These are phyloP conservation scores for Phytophthora tubulina DNA, from an alignment of 352 stramenopile genomes.

Conservation along the genomic window DNA sequence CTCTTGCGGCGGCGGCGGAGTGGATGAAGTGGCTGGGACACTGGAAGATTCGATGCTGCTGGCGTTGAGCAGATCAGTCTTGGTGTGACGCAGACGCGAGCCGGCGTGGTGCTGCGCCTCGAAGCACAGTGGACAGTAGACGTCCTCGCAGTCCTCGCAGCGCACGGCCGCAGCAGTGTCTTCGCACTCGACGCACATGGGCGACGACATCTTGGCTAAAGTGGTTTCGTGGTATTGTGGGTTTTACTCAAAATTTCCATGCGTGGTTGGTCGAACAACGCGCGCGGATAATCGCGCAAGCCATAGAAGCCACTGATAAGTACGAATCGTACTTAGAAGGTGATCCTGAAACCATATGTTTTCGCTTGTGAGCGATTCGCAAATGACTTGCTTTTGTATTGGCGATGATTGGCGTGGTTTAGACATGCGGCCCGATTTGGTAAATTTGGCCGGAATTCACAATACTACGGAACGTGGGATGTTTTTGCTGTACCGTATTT, in stretches of 20 bases:
- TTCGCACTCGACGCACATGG: slow-evolving; percentile 88
- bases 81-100: slow-evolving; percentile 56
- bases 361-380: no score
- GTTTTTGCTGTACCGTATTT: not conserved
- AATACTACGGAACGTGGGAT: not conserved
- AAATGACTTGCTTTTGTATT: no score
- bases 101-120: slow-evolving; percentile 75
- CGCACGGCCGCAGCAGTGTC: slow-evolving; percentile 75
- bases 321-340: no score
- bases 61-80: slow-evolving; percentile 34
- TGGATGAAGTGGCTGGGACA: not conserved
- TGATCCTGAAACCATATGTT: no score
- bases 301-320: no score
- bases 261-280: not conserved
- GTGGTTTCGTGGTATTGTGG: slow-evolving; percentile 9
- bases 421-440: no score
- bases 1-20: slow-evolving; percentile 1
- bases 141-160: slow-evolving; percentile 75
- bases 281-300: no score
- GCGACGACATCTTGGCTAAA: slow-evolving; percentile 26
- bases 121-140: slow-evolving; percentile 85
- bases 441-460: no score
- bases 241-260: no score
- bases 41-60: slow-evolving; percentile 13
- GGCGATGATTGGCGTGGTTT: no score